Conservation (phyloP, 768 basidiomycete species). For the Leccinellum luteum region DNA sequence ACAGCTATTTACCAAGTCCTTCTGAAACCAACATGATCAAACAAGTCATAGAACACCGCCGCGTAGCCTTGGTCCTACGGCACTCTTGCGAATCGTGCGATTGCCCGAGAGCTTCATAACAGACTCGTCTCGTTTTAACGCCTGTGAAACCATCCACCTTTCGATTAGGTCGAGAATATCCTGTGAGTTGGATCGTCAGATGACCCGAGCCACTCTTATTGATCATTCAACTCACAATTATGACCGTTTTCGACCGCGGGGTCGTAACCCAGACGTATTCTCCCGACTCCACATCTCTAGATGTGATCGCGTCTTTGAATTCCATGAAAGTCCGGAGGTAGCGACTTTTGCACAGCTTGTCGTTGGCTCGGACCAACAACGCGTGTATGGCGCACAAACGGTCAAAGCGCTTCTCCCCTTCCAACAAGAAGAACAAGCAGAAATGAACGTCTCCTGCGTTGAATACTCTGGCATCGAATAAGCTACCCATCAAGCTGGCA, state of each 20-base stretch:
- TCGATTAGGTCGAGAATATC: constrained; percentile 28
- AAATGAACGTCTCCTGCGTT: constrained; percentile 26
- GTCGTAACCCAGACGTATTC: constrained; percentile 22
- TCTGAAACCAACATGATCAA: constrained; percentile 16
- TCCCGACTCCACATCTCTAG: constrained; percentile 10
- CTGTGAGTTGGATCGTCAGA: constrained; percentile 14
- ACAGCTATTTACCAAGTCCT: constrained; percentile 15
- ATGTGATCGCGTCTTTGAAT: constrained; percentile 19
- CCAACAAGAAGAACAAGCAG: constrained; percentile 27
- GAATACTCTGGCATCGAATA: constrained; percentile 28
- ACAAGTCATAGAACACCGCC: neutral
- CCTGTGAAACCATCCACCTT: constrained; percentile 24
- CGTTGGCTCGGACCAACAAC: constrained; percentile 30
- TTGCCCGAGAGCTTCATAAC: neutral
- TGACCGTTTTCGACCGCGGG: constrained; percentile 12
- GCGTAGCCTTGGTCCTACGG: constrained; percentile 29
- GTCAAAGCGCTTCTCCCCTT: constrained; percentile 21
- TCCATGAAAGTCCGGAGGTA: constrained; percentile 15
- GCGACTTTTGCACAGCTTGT: constrained; percentile 30
- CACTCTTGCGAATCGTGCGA: constrained; percentile 11
- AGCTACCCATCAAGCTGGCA: constrained; percentile 32
- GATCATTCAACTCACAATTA: constrained; percentile 17
- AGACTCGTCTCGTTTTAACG: constrained; percentile 16
- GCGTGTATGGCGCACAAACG: constrained; percentile 37
- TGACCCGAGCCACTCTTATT: neutral